Evolutionary conservation across 495 filamentous ascomycete genomes (phyloP), one percentile per base, ranked within the genome.

Genomic region (Tuber melanosporum): DNA sequence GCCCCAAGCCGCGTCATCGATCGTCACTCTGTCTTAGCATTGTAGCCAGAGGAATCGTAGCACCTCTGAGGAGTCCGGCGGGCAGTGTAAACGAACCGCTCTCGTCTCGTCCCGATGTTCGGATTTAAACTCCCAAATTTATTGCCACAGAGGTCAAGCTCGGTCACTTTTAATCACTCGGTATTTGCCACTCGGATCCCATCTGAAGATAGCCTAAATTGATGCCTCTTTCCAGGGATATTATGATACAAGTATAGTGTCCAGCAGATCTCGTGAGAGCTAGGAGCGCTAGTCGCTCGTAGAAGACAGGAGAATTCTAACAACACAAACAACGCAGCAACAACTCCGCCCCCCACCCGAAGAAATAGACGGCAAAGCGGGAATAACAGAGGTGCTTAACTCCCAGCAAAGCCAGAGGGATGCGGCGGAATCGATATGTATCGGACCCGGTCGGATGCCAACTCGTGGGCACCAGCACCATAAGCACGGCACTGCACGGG

Each of bases 1-100:
- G 46, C 36, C 69, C 26, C 57, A 66, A 66, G 57, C 57, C 57
- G 57, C 57, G 57, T 66, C 57, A 66, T 26, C 57, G 17, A 66
- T 66, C 57, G 26, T 66, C 57, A 66, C 57, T 66, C 57, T 15
- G 57, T 66, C 57, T 15, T 15, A 5, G 26, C 26, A 66, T 32
- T 4, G 26, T 36, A 26, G 17, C n/a, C 10, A 6, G 57, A 36
- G 26, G 57, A 15, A 66, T 19, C 26, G 36, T 5, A 3, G 0
- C 14, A 36, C 17, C 17, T 19, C 26, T 66, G 4, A 6, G 1
- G 14, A 2, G 57, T 36, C 14, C 57, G 26, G 14, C 7, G 57
- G 19, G 26, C 15, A 26, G 52, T 10, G 3, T 3, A n/a, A 66
- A 47, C 17, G 45, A 19, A 66, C 39, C 4, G 2, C 4, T 41